Evolutionary conservation across 2,329 filamentous ascomycete genomes (phyloP).

Genomic region (Fusarium sp.): DNA sequence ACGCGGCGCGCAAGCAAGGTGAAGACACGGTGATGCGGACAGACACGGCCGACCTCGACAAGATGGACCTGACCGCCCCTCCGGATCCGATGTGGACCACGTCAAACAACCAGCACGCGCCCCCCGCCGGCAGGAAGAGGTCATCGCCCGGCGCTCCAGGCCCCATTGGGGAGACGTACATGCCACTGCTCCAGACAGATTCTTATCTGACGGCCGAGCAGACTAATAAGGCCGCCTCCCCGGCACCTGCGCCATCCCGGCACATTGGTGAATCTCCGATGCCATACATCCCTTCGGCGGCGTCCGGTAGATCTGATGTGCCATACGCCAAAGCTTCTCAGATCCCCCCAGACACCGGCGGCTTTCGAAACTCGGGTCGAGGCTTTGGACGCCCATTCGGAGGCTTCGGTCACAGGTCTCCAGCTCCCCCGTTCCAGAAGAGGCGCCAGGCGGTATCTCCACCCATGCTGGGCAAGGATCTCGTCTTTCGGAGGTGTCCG

Average conservation of each 20-base stretch:
- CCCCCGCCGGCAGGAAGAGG: constrained; percentile 40
- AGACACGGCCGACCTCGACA: constrained; percentile 57
- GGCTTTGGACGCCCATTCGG: constrained; percentile 61
- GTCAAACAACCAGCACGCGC: constrained; percentile 45
- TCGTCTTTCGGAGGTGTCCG: constrained; percentile 82
- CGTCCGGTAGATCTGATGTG: constrained; percentile 34
- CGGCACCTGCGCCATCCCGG: constrained; percentile 33
- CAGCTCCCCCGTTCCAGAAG: constrained; percentile 54
- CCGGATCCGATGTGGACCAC: constrained; percentile 59
- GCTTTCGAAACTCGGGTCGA: constrained; percentile 52
- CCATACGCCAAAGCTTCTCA: constrained; percentile 47
- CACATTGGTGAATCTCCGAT: constrained; percentile 43
- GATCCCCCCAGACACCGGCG: constrained; percentile 55
- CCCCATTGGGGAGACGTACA: constrained; percentile 44
- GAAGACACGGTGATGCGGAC: constrained; percentile 49
- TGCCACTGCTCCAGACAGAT: constrained; percentile 41
- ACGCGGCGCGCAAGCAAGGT: constrained; percentile 23
- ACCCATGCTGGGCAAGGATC: constrained; percentile 88
- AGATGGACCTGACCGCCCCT: constrained; percentile 55
- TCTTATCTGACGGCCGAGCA: constrained; percentile 36
- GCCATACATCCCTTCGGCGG: constrained; percentile 41
- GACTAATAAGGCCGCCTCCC: constrained; percentile 35
- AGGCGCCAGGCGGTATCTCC: constrained; percentile 72
- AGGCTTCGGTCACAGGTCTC: constrained; percentile 52
- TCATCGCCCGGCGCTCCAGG: constrained; percentile 44